These are phyloP conservation scores for Meripilus lineatus DNA, from an alignment of 1,284 basidiomycete species.

Conservation along the genomic window DNA sequence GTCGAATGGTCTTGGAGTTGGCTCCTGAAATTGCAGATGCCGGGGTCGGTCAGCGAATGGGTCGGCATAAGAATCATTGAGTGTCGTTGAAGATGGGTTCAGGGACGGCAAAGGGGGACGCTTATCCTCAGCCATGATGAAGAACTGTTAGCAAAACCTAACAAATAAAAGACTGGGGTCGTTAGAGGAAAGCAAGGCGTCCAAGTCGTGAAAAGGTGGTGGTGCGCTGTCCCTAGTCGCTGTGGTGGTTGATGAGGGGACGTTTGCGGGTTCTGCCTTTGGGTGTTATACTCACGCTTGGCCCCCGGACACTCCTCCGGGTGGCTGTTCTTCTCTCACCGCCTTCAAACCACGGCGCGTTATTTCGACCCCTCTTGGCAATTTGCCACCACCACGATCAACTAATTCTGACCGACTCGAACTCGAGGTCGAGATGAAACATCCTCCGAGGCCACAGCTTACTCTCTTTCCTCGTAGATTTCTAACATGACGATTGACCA, in stretches of 20 bases:
- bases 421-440: no score
- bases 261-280: no score
- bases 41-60: constrained; percentile 67
- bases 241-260: neutral
- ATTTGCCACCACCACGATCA: no score
- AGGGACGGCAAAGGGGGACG: constrained; percentile 41
- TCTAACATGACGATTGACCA: no score
- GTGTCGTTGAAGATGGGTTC: constrained; percentile 27
- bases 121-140: constrained; percentile 43
- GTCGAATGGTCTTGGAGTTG: constrained; percentile 36
- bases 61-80: constrained; percentile 39
- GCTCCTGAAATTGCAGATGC: constrained; percentile 57
- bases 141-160: constrained; percentile 3
- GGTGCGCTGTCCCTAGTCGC: neutral
- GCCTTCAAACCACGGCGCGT: no score
- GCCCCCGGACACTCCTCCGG: no score
- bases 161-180: constrained; percentile 3
- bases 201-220: constrained; percentile 1
- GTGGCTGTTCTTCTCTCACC: no score
- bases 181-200: neutral
- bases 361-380: no score
- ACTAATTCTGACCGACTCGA: no score
- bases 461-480: no score
- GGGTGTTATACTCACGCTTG: no score
- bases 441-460: no score